Conservation (phyloP, 164 flowering plant genomes). For the Chimonanthus praecox region DNA sequence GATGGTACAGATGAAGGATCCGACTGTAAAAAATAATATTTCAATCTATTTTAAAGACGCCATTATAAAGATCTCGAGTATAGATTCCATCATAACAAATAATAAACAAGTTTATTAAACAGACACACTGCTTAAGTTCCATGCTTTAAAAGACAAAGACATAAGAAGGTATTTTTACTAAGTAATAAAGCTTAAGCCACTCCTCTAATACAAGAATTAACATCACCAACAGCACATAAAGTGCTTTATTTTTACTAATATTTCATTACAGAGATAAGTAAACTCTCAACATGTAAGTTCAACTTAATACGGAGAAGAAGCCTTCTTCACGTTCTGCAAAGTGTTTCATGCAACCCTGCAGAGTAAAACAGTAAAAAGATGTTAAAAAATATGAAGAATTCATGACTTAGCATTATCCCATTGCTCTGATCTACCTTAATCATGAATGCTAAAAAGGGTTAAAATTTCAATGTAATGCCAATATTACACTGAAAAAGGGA, state of each 20-base stretch:
- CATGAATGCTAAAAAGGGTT: too few species aligned
- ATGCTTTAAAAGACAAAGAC: neutral
- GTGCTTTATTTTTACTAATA: neutral
- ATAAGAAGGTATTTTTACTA: neutral
- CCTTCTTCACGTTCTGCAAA: neutral
- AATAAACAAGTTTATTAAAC: too few species aligned
- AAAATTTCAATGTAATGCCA: too few species aligned
- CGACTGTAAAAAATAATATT: too few species aligned
- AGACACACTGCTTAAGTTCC: too few species aligned
- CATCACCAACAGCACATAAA: conserved; percentile 1
- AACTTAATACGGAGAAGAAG: neutral
- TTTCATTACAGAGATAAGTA: neutral
- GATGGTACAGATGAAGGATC: too few species aligned
- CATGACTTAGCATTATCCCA: neutral
- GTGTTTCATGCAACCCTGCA: neutral
- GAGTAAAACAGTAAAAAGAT: neutral
- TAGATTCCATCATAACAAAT: too few species aligned
- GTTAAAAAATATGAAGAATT: neutral
- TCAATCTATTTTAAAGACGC: too few species aligned
- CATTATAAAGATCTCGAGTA: too few species aligned
- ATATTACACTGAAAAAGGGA: too few species aligned
- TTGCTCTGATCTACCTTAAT: too few species aligned
- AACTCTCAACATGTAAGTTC: neutral
- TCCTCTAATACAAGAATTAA: neutral
- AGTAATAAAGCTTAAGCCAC: neutral